These are phyloP conservation scores for Fusarium pseudocircinatum DNA, from an alignment of 2,329 filamentous ascomycete genomes.

Conservation along the genomic window DNA sequence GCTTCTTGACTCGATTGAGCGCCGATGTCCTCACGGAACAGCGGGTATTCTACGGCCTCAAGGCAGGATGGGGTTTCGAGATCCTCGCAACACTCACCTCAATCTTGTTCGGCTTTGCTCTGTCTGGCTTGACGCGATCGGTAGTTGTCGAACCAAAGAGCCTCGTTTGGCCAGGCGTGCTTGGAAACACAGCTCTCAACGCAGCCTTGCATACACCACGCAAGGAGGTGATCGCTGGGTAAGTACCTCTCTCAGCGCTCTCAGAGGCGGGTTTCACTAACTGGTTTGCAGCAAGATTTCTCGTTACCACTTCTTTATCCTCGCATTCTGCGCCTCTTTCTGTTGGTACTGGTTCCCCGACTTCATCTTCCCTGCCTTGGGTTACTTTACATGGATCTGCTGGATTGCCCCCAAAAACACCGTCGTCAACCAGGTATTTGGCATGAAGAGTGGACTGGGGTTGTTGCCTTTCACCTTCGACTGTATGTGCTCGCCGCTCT, in stretches of 20 bases:
- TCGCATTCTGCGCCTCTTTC: slow-evolving; percentile 49
- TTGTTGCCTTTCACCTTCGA: slow-evolving; percentile 56
- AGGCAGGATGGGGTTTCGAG: slow-evolving; percentile 59
- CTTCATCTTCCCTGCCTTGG: slow-evolving; percentile 56
- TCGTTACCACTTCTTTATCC: slow-evolving; percentile 57
- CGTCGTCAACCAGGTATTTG: slow-evolving; percentile 59
- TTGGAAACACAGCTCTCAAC: slow-evolving; percentile 60
- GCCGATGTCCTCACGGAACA: slow-evolving; percentile 49
- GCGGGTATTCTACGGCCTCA: slow-evolving; percentile 54
- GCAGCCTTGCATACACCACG: slow-evolving; percentile 52
- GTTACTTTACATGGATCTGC: slow-evolving; percentile 58
- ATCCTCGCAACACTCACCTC: slow-evolving; percentile 59
- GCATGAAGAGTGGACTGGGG: slow-evolving; percentile 55
- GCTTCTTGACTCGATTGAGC: slow-evolving; percentile 52
- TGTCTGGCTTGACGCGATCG: slow-evolving; percentile 56
- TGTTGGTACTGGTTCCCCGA: slow-evolving; percentile 63
- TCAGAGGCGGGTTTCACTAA: rapidly evolving
- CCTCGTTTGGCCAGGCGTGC: slow-evolving; percentile 63
- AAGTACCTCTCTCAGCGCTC: neutral
- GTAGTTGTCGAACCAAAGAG: slow-evolving; percentile 57
- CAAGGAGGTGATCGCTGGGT: slow-evolving; percentile 42
- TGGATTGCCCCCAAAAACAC: slow-evolving; percentile 60
- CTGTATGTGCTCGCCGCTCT: slow-evolving; percentile 39
- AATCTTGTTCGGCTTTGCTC: slow-evolving; percentile 62
- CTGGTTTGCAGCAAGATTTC: slow-evolving; percentile 43